Evolutionary conservation across 2,329 filamentous ascomycete genomes (phyloP), one percentile per base, ranked within the genome.

Genomic region (Ophiognomonia clavigignenti-juglandacearum): DNA sequence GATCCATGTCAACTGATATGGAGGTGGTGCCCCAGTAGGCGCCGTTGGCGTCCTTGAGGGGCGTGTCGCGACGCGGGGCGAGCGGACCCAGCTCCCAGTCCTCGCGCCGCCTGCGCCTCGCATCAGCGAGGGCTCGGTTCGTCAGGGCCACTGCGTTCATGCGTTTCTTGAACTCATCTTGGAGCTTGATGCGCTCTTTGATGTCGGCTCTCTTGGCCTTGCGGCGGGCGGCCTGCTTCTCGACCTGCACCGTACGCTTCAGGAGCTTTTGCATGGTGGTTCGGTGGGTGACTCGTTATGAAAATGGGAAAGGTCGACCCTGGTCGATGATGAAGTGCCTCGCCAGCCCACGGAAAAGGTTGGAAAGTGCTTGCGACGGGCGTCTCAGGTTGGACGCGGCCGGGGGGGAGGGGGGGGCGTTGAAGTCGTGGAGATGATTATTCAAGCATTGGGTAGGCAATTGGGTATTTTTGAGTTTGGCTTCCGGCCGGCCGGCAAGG

Each of bases 71-170:
- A 61, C 84, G 85, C 2, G 91, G 90, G 3, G 89, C 85, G 54
- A 96, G 62, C 8, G 86, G 78, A 0, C 91, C 92, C 54, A 89
- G 67, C 53, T 85, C 72, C 81, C 86, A 95, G 64, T 92, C 84
- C 62, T 95, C 86, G 51, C 75, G 77, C 44, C 86, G 78, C 31
- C 43, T 44, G 36, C 24, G 47, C 31, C 24, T 23, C 22, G 50
- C 50, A 3, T 44, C 32, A 20, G 34, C 26, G n/a, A 53, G 40
- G 16, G 35, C 38, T 14, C 8, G 7, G 37, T 50, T 45, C 3
- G 43, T 26, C 13, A 42, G 34, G 24, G 18, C 23, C 22, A 41
- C 29, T 11, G 36, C 40, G 2, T 3, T 2, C 50, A 47, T 53
- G 39, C 44, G 47, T 39, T 29, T 38, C 16, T n/a, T 66, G 38